phyloP scores from a whole-genome alignment of 495 filamentous ascomycete genomes.

The Usnea hakonensis region DNA sequence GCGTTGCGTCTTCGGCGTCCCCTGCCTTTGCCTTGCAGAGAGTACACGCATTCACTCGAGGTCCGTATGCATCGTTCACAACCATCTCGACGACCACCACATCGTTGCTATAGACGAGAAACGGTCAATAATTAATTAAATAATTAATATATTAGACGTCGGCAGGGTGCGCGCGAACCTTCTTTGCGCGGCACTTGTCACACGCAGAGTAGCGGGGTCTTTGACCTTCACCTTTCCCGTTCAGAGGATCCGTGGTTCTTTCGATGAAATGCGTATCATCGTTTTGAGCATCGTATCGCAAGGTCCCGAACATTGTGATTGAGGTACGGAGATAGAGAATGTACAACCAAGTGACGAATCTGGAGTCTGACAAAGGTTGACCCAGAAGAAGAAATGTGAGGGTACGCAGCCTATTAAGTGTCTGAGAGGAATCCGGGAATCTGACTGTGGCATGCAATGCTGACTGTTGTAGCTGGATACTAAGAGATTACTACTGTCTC shows the following conservation, averaged over 20 bases:
- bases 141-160: not conserved
- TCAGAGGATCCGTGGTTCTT: not conserved
- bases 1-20: not conserved
- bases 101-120: not conserved
- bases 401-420: not conserved
- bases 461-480: not conserved
- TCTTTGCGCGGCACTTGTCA: constrained; percentile 1
- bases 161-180: not conserved
- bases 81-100: not conserved
- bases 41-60: constrained; percentile 3
- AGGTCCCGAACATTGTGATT: not conserved
- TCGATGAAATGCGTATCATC: not conserved
- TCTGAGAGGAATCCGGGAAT: not conserved
- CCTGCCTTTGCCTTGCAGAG: not conserved
- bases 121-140: too few species aligned
- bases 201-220: constrained; percentile 2
- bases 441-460: not conserved
- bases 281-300: not conserved
- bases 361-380: too few species aligned
- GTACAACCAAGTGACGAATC: too few species aligned
- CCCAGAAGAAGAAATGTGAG: not conserved
- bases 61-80: not conserved
- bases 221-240: not conserved
- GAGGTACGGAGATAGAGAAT: not conserved
- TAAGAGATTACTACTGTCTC: not conserved